phyloP scores from a whole-genome alignment of 192 early-diverging fungal genomes.

The Backusella luteola region DNA sequence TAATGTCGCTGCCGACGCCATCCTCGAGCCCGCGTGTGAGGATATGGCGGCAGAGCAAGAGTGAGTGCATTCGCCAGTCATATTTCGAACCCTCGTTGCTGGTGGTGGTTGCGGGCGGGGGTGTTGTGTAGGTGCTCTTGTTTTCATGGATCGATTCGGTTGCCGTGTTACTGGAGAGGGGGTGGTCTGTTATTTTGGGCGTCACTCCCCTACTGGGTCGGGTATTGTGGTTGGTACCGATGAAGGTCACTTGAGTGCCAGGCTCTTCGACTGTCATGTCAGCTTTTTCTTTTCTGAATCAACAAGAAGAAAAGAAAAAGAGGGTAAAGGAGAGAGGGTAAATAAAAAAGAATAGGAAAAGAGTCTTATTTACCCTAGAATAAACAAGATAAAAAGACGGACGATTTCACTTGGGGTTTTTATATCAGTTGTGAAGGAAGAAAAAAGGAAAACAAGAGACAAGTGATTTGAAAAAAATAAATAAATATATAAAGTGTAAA shows the following conservation, averaged over 20 bases:
- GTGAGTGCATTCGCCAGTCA: constrained; percentile 27
- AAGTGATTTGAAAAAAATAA: neutral
- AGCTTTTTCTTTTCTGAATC: neutral
- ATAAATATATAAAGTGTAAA: neutral
- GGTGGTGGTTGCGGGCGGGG: neutral
- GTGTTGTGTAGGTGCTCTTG: neutral
- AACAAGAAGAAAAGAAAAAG: neutral
- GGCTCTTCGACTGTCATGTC: neutral
- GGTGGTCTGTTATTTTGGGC: constrained; percentile 21
- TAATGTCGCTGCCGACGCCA: constrained; percentile 51
- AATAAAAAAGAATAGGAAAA: too few relatives aligned
- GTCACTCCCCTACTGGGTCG: neutral
- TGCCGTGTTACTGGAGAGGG: neutral
- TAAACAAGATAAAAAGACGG: neutral
- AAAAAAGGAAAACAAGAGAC: neutral
- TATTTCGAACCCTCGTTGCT: constrained; percentile 12
- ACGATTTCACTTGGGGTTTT: too few relatives aligned
- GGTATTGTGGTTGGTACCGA: neutral
- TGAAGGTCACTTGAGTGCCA: neutral
- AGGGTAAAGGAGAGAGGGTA: too few relatives aligned
- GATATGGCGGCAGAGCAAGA: constrained; percentile 42
- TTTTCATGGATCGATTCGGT: neutral
- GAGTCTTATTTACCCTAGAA: neutral
- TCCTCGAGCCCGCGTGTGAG: constrained; percentile 43
- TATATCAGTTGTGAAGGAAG: neutral